phyloP scores from a whole-genome alignment of 2,329 filamentous ascomycete genomes.

The Chalaropsis thielavioides region DNA sequence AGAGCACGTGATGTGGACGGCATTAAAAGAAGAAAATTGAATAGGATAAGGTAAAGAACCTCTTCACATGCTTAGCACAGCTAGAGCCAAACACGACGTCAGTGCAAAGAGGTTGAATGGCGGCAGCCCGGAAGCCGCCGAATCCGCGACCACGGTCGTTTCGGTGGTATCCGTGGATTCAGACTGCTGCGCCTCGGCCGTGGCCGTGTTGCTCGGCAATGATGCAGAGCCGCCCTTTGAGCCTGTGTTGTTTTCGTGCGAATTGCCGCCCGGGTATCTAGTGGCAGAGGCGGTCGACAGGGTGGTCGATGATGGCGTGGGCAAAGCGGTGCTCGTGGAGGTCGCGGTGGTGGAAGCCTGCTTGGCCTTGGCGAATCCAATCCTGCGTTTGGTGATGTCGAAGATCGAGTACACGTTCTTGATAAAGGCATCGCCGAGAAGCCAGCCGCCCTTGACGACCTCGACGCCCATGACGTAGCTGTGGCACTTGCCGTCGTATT shows the following conservation, averaged over 20 bases:
- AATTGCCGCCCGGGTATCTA: not conserved
- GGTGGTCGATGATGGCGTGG: not conserved
- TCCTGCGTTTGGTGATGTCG: constrained; percentile 52
- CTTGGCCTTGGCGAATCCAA: constrained; percentile 31
- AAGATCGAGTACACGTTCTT: constrained; percentile 86
- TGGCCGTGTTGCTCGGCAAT: not conserved
- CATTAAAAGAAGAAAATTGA: not conserved
- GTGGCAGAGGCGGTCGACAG: not conserved
- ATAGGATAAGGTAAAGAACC: not conserved
- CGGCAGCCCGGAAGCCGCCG: not conserved
- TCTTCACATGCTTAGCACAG: constrained; percentile 2
- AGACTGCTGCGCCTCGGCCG: not conserved
- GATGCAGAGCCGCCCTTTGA: not conserved
- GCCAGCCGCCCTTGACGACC: constrained; percentile 51
- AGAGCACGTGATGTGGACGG: not conserved
- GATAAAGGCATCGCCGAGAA: constrained; percentile 73
- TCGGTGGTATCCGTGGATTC: not conserved
- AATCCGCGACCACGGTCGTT: not conserved
- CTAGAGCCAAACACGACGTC: not conserved
- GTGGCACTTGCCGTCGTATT: constrained; percentile 36
- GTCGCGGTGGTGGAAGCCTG: constrained; percentile 11
- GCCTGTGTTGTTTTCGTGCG: not conserved
- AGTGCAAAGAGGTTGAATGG: not conserved
- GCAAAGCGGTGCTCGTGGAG: constrained; percentile 6
- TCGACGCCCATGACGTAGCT: constrained; percentile 64